A percentile compares a stretch with the other conserved stretches of the same genome.
phyloP scores from a whole-genome alignment of 2,329 filamentous ascomycete genomes.

The Colletotrichum camelliae region DNA sequence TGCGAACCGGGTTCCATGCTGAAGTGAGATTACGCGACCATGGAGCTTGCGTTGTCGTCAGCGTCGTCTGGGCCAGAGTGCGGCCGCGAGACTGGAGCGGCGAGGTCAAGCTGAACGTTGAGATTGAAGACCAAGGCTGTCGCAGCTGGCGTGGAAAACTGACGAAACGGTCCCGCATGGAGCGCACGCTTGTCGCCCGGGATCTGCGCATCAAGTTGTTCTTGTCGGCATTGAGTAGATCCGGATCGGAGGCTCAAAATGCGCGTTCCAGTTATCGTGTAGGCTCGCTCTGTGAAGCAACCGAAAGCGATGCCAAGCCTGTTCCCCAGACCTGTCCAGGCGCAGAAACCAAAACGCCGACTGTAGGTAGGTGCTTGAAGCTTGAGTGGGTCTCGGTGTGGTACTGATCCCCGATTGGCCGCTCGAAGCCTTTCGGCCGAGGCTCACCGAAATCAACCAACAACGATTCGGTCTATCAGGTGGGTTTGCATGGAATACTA shows the following conservation, averaged over 20 bases:
- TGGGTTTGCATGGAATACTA: not conserved
- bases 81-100: not conserved
- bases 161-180: conserved; percentile 6
- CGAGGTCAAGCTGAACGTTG: not conserved
- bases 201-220: conserved; percentile 16
- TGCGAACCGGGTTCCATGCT: not conserved
- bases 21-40: not conserved
- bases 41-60: not conserved
- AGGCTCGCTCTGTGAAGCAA: not conserved
- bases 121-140: not conserved
- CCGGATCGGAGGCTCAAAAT: not conserved
- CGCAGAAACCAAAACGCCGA: not conserved
- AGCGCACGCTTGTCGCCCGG: conserved; percentile 11
- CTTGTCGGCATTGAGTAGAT: conserved; percentile 10
- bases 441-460: not conserved
- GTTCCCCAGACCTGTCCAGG: not conserved
- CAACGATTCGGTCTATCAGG: not conserved
- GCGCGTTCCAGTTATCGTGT: not conserved
- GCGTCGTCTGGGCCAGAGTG: not conserved
- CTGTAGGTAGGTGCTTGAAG: not conserved
- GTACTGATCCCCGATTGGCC: not conserved
- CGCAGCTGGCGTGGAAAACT: conserved; percentile 3
- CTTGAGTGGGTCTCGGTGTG: not conserved
- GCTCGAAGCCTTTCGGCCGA: not conserved
- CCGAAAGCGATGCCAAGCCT: not conserved